Conservation (phyloP, 2,329 filamentous ascomycete species). For the Beauveria sp. region DNA sequence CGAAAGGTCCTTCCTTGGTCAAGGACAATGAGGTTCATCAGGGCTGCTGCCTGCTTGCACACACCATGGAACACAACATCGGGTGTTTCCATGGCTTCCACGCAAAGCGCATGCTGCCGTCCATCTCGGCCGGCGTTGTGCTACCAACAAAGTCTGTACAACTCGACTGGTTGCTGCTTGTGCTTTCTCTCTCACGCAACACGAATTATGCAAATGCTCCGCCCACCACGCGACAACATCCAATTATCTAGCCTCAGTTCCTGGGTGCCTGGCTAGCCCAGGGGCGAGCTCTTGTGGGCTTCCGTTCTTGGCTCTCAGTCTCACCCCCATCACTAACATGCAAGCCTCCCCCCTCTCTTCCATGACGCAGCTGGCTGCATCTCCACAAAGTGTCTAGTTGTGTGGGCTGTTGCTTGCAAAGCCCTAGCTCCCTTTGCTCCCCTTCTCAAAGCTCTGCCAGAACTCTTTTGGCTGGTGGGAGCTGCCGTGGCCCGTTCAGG, state of each 20-base stretch:
- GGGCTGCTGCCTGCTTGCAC: neutral
- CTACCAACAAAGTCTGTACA: no score
- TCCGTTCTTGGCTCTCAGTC: neutral
- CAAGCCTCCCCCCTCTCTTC: neutral
- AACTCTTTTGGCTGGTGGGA: neutral
- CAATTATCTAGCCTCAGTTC: conserved; percentile 3
- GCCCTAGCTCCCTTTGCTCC: neutral
- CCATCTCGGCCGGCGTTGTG: no score
- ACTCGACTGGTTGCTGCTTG: no score
- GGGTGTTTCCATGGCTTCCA: no score
- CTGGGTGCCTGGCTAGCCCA: conserved; percentile 3
- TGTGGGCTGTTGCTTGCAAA: neutral
- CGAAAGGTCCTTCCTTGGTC: no score
- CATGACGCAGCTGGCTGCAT: neutral
- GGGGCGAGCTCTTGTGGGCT: neutral
- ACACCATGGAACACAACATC: no score
- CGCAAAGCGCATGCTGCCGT: no score
- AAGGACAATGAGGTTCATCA: no score
- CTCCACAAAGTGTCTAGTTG: neutral
- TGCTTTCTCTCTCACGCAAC: neutral
- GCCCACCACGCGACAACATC: conserved; percentile 5
- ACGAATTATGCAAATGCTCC: neutral
- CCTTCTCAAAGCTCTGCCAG: neutral
- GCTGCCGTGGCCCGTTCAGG: neutral
- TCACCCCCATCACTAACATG: neutral